Evolutionary conservation across 306 rosid genomes (phyloP), one percentile per base, ranked within the genome.

Genomic region (Glycine tomentella): DNA sequence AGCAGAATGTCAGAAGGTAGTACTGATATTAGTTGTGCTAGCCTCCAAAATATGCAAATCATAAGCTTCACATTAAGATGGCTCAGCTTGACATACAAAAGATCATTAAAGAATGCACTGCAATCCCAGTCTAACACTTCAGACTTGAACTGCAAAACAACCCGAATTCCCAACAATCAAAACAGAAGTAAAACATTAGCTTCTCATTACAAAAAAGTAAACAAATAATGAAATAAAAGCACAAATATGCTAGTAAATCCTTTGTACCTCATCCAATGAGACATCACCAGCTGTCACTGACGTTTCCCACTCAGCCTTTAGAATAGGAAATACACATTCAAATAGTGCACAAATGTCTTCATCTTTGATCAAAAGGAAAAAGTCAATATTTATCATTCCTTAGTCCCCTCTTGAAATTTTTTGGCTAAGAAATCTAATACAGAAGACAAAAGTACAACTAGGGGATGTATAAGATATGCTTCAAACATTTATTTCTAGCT

Each of bases 11-110:
- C 91, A 8, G 90, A 76, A 81, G 94, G 89, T 73, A 82, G 53
- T 1, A 72, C 85, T 61, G 88, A 83, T 76, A 82, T 58, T 62
- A 87, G 84, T 69, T 87, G 84, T 53, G 84, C 84, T 25, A 86
- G 81, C 86, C 89, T 91, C 99, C 99, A 93, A 86, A 95, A 90
- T 71, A 89, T 59, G 84, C 94, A 91, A 70, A 90, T 83, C 69
- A 90, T 77, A 80, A 91, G 77, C 76, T 79, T 86, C 38, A 90
- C 84, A 62, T 90, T 89, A 63, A 93, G 57, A 63, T 88, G 75
- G 75, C 71, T 83, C 57, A 85, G 79, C 64, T 87, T 83, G 79
- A 87, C 69, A 68, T 75, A 80, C 68, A 67, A 72, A 50, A 93
- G 88, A 70, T 82, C 87, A 58, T 87, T 80, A 48, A 90, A 71